Percentiles rank a stretch among this genome's conserved stretches.
These are phyloP conservation scores for Prunus mira DNA, from an alignment of 306 rosid genomes.

Conservation along the genomic window DNA sequence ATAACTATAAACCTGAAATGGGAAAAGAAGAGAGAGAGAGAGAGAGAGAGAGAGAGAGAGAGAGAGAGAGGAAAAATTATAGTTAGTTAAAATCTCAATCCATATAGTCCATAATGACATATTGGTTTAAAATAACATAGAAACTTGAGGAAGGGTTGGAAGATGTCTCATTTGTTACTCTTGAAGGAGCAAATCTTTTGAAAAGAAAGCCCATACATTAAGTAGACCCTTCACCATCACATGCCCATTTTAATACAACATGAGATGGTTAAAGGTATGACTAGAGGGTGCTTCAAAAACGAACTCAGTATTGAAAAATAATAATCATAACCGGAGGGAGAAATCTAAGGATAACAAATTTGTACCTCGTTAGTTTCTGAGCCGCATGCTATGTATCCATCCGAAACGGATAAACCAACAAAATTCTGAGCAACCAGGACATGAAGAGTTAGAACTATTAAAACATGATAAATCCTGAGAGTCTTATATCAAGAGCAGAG, in stretches of 20 bases:
- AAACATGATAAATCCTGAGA: background rate
- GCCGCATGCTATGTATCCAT: conserved; percentile 69
- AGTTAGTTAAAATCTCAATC: background rate
- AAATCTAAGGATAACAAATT: background rate
- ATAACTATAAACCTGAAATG: conserved; percentile 60
- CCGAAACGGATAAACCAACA: conserved; percentile 65
- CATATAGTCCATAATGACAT: background rate
- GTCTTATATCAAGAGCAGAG: background rate
- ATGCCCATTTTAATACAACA: conserved; percentile 1
- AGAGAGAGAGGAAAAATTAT: background rate
- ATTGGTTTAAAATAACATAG: background rate
- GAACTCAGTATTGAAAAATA: conserved; percentile 1
- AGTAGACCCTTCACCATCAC: background rate
- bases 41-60: background rate
- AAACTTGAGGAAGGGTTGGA: background rate
- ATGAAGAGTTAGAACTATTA: conserved; percentile 26
- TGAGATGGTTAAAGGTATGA: background rate
- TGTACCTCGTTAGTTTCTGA: conserved; percentile 80
- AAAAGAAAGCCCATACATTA: background rate
- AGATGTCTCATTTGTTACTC: background rate
- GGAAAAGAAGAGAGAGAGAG: too few relatives aligned
- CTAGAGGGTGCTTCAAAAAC: background rate
- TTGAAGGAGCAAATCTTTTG: background rate
- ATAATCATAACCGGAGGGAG: conserved; percentile 1
- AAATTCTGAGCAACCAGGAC: conserved; percentile 49